Evolutionary conservation across 495 filamentous ascomycete genomes (phyloP), one percentile per base, ranked within the genome.

Genomic region (Haplographium delicatum): DNA sequence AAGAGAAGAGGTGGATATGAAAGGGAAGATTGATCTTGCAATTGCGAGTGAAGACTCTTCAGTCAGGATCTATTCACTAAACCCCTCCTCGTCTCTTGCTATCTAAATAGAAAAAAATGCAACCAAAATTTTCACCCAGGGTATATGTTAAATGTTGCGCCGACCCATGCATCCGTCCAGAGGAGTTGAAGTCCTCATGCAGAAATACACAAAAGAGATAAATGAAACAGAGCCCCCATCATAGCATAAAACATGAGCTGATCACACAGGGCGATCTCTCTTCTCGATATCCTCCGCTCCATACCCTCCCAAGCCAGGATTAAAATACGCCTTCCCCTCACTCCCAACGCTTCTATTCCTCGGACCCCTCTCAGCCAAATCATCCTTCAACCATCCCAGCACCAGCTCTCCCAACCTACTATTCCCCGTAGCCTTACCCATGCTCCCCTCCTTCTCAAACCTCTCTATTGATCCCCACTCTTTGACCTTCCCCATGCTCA

Each of bases 401-500:
- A 96, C 94, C 64, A 98, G 63, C 65, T 93, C 84, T 0, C 91
- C 91, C 6, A 95, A 66, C 27, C 76, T 74, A 53, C 81, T 87
- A 61, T 94, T 91, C 48, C 80, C 81, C 47, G 76, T 79, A 0
- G 69, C 60, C 41, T 75, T 44, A n/a, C n/a, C n/a, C n/a, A n/a
- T n/a, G 8, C 39, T 44, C 8, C 59, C 65, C 30, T 43, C 28
- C 23, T 19, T 37, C 34, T 70, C 59, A 59, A 79, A 81, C 16
- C 69, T 67, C 48, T 39, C 62, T 24, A 88, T 76, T 20, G 68
- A 65, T 0, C 93, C 94, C 83, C 83, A 89, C 60, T 86, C 84
- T 72, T 86, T 89, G 33, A 97, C 86, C 44, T 70, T 79, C 3
- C 93, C 93, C 31, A 91, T 61, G 61, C 87, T 82, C 90, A 97